A percentile compares a stretch with the other conserved stretches of the same genome.
Evolutionary conservation across 2,329 filamentous ascomycete genomes (phyloP).

Genomic region (Colletotrichum graminicola): DNA sequence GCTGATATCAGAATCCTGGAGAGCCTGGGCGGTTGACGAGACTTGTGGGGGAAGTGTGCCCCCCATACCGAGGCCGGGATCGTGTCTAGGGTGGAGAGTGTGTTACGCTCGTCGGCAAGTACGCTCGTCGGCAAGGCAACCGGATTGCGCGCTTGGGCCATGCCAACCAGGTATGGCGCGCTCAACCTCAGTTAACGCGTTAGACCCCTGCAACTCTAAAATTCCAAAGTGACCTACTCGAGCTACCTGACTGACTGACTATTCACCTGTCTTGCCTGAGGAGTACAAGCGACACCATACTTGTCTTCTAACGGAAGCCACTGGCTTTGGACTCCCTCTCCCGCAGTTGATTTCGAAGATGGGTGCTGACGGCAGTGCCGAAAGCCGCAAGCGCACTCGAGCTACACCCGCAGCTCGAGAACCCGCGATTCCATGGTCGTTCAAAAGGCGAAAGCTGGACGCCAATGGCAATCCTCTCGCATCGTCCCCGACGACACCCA

Average conservation of each 20-base stretch:
- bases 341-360: slow-evolving; percentile 1
- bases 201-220: slow-evolving; percentile 10
- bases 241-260: background rate
- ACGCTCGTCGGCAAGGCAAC: slow-evolving; percentile 4
- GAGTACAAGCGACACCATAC: background rate
- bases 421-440: slow-evolving; percentile 27
- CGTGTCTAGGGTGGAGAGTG: background rate
- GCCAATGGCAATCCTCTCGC: slow-evolving; percentile 45
- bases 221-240: slow-evolving; percentile 6
- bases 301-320: background rate
- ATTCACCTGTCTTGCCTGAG: background rate
- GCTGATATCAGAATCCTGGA: too few relatives aligned
- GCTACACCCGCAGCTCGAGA: slow-evolving; percentile 9
- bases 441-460: slow-evolving; percentile 47
- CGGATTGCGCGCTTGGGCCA: background rate
- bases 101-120: background rate
- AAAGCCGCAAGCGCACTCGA: slow-evolving; percentile 32
- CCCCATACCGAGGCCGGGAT: background rate
- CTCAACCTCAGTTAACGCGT: slow-evolving; percentile 17
- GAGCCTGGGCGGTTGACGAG: background rate
- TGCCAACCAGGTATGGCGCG: background rate
- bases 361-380: slow-evolving; percentile 26
- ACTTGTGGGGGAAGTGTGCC: background rate
- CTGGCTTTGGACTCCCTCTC: background rate
- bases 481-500: slow-evolving; percentile 49